Evolutionary conservation across 2,329 filamentous ascomycete genomes (phyloP).

Genomic region (Colletotrichum nymphaeae): DNA sequence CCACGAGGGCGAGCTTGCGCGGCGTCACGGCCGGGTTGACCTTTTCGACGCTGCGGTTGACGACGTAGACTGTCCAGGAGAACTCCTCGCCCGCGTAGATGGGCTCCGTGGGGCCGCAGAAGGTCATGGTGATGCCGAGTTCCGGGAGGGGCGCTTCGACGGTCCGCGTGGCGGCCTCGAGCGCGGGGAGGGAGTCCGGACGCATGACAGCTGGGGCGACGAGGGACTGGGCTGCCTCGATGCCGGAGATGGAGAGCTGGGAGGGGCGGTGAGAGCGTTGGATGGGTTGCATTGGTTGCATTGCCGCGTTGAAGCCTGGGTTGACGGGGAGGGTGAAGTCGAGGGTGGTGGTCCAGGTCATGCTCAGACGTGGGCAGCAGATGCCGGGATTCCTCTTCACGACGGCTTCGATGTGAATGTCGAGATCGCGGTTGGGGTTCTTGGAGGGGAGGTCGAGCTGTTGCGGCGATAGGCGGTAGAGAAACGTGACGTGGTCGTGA

Average conservation of each 20-base stretch:
- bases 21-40: constrained; percentile 50
- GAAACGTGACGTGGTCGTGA: constrained; percentile 80
- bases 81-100: constrained; percentile 76
- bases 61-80: constrained; percentile 78
- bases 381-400: constrained; percentile 65
- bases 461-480: constrained; percentile 72
- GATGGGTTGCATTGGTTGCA: constrained; percentile 67
- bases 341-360: constrained; percentile 76
- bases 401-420: constrained; percentile 70
- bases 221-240: constrained; percentile 64
- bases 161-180: constrained; percentile 64
- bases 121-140: constrained; percentile 80
- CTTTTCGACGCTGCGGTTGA: constrained; percentile 72
- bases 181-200: constrained; percentile 69
- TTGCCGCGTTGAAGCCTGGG: constrained; percentile 68
- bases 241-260: constrained; percentile 71
- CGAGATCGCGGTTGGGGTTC: constrained; percentile 63
- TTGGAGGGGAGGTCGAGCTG: constrained; percentile 57
- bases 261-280: constrained; percentile 71
- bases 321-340: constrained; percentile 77
- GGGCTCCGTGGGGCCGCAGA: constrained; percentile 68
- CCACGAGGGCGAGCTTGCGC: constrained; percentile 77
- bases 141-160: constrained; percentile 63
- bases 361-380: constrained; percentile 71
- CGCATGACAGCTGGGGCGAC: constrained; percentile 67